Evolutionary conservation across 2,329 filamentous ascomycete species (phyloP).

Genomic region (Sclerotiophoma versabilis): DNA sequence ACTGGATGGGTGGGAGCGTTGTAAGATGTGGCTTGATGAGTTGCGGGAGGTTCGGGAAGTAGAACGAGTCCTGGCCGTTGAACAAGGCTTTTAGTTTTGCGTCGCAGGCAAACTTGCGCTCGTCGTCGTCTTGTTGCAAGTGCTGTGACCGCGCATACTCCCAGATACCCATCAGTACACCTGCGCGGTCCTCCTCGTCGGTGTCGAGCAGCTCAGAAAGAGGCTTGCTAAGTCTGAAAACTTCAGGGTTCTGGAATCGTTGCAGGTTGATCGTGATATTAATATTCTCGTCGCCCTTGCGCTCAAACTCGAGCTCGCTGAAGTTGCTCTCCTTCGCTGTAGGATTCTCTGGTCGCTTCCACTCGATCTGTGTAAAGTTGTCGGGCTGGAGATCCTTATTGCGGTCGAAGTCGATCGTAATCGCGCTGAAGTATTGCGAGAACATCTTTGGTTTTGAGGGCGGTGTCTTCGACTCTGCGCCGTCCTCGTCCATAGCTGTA

Average conservation of each 20-base stretch:
- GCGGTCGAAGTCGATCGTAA: slow-evolving; percentile 69
- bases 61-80: slow-evolving; percentile 72
- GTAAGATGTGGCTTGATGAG: slow-evolving; percentile 80
- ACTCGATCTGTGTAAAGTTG: slow-evolving; percentile 72
- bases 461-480: slow-evolving; percentile 44
- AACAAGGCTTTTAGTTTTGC: slow-evolving; percentile 81
- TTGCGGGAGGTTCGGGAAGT: slow-evolving; percentile 84
- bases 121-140: slow-evolving; percentile 93
- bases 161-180: slow-evolving; percentile 91
- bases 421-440: slow-evolving; percentile 82
- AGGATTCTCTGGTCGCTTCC: slow-evolving; percentile 79
- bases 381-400: slow-evolving; percentile 70
- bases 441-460: slow-evolving; percentile 61
- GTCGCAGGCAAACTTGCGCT: slow-evolving; percentile 90
- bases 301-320: slow-evolving; percentile 89
- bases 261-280: slow-evolving; percentile 89
- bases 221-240: slow-evolving; percentile 78
- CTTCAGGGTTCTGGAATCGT: slow-evolving; percentile 84
- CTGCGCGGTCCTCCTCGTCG: slow-evolving; percentile 83
- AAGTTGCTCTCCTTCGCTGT: slow-evolving; percentile 77
- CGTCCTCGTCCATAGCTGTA: slow-evolving; percentile 61
- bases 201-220: slow-evolving; percentile 87
- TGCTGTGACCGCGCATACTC: slow-evolving; percentile 89
- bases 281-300: slow-evolving; percentile 88
- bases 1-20: slow-evolving; percentile 79